Evolutionary conservation across 1,284 basidiomycete genomes (phyloP).

Genomic region (Marasmius oreades): DNA sequence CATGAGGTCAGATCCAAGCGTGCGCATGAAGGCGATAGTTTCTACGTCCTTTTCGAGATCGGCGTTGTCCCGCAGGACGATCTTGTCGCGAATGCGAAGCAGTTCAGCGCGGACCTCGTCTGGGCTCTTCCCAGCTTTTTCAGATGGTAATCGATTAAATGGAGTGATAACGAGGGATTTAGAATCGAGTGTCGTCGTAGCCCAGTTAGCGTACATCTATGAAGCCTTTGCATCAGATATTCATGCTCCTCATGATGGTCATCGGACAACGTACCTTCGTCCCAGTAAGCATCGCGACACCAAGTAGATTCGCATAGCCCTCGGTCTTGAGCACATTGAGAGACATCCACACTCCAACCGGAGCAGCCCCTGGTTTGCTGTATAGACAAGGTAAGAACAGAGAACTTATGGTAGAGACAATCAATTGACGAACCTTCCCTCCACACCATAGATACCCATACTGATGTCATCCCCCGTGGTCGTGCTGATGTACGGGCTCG

Average conservation of each 20-base stretch:
- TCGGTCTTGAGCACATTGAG: constrained; percentile 32
- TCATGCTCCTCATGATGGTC: neutral
- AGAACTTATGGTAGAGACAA: neutral
- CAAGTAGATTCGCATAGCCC: constrained; percentile 37
- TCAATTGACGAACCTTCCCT: constrained; percentile 35
- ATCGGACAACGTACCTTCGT: constrained; percentile 24
- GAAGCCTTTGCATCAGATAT: constrained; percentile 5
- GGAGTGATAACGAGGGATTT: constrained; percentile 33
- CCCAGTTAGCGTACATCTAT: constrained; percentile 35
- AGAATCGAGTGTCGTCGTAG: constrained; percentile 33
- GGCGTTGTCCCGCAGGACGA: constrained; percentile 29
- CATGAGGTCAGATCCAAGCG: constrained; percentile 39
- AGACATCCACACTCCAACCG: constrained; percentile 32
- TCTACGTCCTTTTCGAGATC: constrained; percentile 30
- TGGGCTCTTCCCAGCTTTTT: constrained; percentile 18
- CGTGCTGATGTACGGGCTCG: constrained; percentile 32
- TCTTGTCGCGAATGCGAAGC: constrained; percentile 33
- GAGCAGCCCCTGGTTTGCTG: constrained; percentile 44
- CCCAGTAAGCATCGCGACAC: constrained; percentile 35
- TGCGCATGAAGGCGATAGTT: constrained; percentile 28
- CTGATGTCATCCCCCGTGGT: constrained; percentile 24
- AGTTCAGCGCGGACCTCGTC: constrained; percentile 29
- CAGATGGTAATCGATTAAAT: constrained; percentile 33
- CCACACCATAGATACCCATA: constrained; percentile 42
- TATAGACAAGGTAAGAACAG: neutral